Evolutionary conservation across 345 rosid genomes (phyloP).

Genomic region (Brassica carinata): DNA sequence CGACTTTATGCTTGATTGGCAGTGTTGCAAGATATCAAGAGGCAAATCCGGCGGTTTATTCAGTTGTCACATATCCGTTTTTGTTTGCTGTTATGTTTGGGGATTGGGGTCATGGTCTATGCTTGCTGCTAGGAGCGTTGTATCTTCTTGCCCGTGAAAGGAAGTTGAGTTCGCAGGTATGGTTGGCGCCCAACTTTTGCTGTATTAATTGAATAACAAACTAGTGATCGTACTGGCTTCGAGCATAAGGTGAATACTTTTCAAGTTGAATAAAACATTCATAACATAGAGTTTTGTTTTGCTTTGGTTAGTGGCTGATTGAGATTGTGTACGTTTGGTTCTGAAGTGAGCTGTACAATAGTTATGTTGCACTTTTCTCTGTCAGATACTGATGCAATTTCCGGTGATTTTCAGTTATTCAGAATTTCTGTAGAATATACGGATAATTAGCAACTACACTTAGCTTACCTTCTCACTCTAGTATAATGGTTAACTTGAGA

Average conservation of each 20-base stretch:
- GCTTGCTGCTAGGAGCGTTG: conserved; percentile 90
- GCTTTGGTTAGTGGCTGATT: conserved; percentile 16
- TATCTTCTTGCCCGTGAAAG: conserved; percentile 86
- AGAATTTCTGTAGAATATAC: neutral
- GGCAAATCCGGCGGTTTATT: conserved; percentile 94
- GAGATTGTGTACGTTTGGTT: neutral
- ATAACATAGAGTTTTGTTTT: conserved; percentile 4
- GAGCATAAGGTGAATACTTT: conserved; percentile 9
- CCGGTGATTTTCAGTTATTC: neutral
- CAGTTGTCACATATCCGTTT: conserved; percentile 89
- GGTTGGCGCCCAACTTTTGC: conserved; percentile 10
- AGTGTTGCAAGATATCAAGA: conserved; percentile 97
- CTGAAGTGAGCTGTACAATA: conserved; percentile 14
- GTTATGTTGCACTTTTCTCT: conserved; percentile 13
- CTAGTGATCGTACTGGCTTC: neutral
- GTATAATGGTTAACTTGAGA: neutral
- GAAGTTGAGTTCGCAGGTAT: conserved; percentile 75
- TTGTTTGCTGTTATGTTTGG: conserved; percentile 99
- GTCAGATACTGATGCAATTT: neutral
- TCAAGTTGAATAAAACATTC: neutral
- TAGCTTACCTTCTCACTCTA: neutral
- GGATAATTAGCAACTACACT: neutral
- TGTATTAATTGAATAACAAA: conserved; percentile 10
- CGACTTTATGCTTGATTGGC: conserved; percentile 46
- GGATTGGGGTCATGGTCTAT: conserved; percentile 99